Evolutionary conservation across 2,329 filamentous ascomycete species (phyloP), one percentile per base, ranked within the genome.

Genomic region (Cryphonectria parasitica): DNA sequence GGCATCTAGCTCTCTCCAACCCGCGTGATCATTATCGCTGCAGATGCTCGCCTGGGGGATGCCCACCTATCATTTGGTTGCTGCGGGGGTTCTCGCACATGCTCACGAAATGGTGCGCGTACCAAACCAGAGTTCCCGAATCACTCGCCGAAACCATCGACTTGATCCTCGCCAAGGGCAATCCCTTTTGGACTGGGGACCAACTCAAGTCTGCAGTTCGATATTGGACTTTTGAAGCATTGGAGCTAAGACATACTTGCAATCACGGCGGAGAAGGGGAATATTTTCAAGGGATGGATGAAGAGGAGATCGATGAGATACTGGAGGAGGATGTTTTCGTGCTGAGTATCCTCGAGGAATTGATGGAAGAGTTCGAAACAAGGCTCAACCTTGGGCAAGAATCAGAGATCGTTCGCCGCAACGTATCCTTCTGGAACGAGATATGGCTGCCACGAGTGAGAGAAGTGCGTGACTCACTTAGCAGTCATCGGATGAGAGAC

Each of bases 51-150:
- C 28, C 54, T 3, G 54, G 54, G 11, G 54, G 54, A 8, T 58
- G 54, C 13, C 4, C 28, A 58, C 54, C 54, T 8, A 28, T 58
- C 5, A 28, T 10, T 19, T 58, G 54, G 28, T 58, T 58, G 5
- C 54, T 31, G 2, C 15, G 25, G 25, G 3, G 8, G 2, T 15
- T 3, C 8, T 11, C 13, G 15, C 5, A 13, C 13, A 17, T 5
- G 15, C 3, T 17, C 13, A 0, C 3, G 19, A 49, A 0, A 22
- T 8, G 19, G 19, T 2, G 5, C 6, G 4, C 3, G 25, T 4
- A 31, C 4, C 15, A 31, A 5, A n/a, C 7, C 6, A n/a, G n/a
- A 8, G 5, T 31, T 58, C 28, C 25, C 17, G 25, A 58, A 34
- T 1, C 5, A 15, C 15, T 34, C 25, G 28, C 54, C 13, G 54